Conservation (phyloP, 148 eudicot genomes). For the Dianthus caryophyllus region DNA sequence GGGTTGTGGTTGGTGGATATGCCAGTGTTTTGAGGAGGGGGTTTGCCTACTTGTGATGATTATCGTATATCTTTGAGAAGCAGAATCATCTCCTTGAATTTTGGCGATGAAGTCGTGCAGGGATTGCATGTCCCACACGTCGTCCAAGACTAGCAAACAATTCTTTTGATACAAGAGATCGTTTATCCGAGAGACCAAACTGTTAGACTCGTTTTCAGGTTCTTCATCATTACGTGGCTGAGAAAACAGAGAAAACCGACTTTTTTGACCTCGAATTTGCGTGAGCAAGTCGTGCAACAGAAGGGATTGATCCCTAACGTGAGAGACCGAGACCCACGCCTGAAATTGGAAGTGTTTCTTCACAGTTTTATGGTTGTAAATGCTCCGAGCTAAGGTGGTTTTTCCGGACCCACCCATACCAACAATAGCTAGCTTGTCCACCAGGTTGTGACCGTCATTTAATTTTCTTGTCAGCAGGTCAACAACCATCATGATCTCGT, state of each 20-base stretch:
- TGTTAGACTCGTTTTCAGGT: not conserved
- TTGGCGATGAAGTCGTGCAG: conserved; percentile 6
- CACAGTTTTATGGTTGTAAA: conserved; percentile 14
- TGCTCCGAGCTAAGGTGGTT: conserved; percentile 18
- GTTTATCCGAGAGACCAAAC: not conserved
- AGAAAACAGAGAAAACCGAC: not conserved
- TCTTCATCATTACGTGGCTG: not conserved
- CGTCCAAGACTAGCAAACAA: conserved; percentile 28
- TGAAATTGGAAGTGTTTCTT: conserved; percentile 17
- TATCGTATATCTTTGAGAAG: not conserved
- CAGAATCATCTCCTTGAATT: not conserved
- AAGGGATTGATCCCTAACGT: not conserved
- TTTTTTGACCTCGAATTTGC: not conserved
- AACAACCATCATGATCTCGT: too few species aligned
- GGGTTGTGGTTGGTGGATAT: conserved; percentile 9
- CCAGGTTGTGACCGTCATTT: too few species aligned
- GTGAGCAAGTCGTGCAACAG: conserved; percentile 16
- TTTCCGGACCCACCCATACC: conserved; percentile 1
- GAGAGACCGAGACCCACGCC: conserved; percentile 27
- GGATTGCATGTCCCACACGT: conserved; percentile 22
- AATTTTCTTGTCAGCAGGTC: too few species aligned
- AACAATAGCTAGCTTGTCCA: too few species aligned
- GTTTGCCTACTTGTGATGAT: conserved; percentile 26
- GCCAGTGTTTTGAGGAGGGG: not conserved
- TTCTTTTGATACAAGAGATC: conserved; percentile 7